Evolutionary conservation across 345 rosid genomes (phyloP).

Genomic region (Laguncularia racemosa): DNA sequence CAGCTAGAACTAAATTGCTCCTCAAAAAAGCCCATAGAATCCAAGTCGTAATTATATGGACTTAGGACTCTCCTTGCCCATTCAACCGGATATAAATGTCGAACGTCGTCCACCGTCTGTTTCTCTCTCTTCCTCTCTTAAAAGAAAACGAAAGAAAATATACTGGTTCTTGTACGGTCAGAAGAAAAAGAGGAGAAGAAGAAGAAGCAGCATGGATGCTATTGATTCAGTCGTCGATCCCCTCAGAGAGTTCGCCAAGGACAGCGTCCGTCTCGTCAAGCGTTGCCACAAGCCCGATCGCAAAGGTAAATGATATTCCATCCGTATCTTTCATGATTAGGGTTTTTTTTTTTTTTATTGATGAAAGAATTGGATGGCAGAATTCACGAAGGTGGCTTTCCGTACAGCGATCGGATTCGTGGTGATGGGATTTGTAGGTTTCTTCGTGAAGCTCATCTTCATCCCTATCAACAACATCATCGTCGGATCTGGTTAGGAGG

Average conservation of each 20-base stretch:
- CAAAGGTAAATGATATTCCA: conserved; percentile 27
- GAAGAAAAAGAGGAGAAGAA: neutral
- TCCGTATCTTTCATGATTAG: conserved; percentile 3
- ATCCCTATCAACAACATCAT: conserved; percentile 90
- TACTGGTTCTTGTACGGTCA: no score
- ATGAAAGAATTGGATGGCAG: conserved; percentile 16
- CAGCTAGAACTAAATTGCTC: no score
- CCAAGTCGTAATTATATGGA: no score
- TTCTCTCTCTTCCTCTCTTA: no score
- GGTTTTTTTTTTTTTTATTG: neutral
- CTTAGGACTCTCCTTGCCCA: no score
- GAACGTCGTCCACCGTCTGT: no score
- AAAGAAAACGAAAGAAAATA: no score
- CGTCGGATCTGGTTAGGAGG: conserved; percentile 55
- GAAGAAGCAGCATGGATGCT: conserved; percentile 44
- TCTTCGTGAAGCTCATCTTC: conserved; percentile 73
- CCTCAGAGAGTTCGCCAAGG: conserved; percentile 69
- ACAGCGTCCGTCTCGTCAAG: conserved; percentile 72
- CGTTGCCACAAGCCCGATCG: conserved; percentile 83
- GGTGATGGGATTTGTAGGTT: conserved; percentile 85
- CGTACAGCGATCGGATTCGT: conserved; percentile 85
- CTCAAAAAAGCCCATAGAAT: no score
- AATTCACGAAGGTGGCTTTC: conserved; percentile 69
- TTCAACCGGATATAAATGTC: no score
- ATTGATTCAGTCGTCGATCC: conserved; percentile 58